A percentile compares a stretch with the other conserved stretches of the same genome.
These are phyloP conservation scores for Colletotrichum tofieldiae DNA, from an alignment of 2,329 filamentous ascomycete species.

Conservation along the genomic window DNA sequence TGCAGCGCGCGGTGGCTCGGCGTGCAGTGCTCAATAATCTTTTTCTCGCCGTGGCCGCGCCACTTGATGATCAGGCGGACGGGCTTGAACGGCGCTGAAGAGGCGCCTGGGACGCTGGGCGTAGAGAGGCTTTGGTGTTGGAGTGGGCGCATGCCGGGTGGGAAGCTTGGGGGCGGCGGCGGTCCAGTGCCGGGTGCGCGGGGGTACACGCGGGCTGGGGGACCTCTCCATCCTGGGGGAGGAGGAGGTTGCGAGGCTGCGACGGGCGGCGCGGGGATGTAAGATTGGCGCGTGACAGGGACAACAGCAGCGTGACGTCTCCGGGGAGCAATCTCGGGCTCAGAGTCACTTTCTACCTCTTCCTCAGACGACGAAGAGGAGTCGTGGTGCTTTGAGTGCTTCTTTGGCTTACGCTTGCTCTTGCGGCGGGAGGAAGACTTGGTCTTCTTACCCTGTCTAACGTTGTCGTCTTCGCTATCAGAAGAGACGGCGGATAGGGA, in stretches of 20 bases:
- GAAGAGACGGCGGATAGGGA: slow-evolving; percentile 26
- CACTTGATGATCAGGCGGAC: slow-evolving; percentile 50
- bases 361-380: slow-evolving; percentile 10
- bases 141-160: slow-evolving; percentile 25
- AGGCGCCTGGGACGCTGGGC: slow-evolving; percentile 14
- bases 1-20: slow-evolving; percentile 32
- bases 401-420: slow-evolving; percentile 28
- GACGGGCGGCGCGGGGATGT: slow-evolving; percentile 46
- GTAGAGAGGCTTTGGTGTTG: slow-evolving; percentile 1
- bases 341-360: slow-evolving; percentile 19
- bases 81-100: slow-evolving; percentile 40
- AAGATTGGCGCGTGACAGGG: slow-evolving; percentile 20
- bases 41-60: slow-evolving; percentile 49
- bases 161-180: slow-evolving; percentile 20
- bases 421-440: slow-evolving; percentile 22
- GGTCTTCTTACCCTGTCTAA: slow-evolving; percentile 18
- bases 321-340: slow-evolving; percentile 46
- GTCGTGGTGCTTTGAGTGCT: slow-evolving; percentile 7
- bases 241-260: slow-evolving; percentile 30
- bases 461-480: slow-evolving; percentile 28
- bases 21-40: slow-evolving; percentile 49
- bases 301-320: slow-evolving; percentile 35
- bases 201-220: slow-evolving; percentile 37
- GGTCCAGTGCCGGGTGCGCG: slow-evolving; percentile 26
- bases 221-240: slow-evolving; percentile 34